Evolutionary conservation across 2,329 filamentous ascomycete species (phyloP).

Genomic region (Sordariomycetes sp.): DNA sequence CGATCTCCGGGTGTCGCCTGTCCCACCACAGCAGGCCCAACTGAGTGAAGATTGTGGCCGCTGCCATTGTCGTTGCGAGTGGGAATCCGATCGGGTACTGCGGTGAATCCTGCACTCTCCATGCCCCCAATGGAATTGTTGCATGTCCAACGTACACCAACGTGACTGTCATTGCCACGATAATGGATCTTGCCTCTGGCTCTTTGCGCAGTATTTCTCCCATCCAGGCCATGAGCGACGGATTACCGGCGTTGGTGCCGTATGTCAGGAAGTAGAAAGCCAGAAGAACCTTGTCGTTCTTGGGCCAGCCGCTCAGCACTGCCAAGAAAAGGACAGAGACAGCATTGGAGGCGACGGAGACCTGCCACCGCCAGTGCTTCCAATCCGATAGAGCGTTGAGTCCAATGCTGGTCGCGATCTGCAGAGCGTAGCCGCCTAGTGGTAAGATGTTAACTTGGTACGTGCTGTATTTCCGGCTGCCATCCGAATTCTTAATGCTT

Average conservation of each 20-base stretch:
- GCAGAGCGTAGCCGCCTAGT: conserved; percentile 18
- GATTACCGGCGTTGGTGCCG: conserved; percentile 20
- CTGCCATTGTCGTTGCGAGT: conserved; percentile 20
- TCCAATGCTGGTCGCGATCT: conserved; percentile 23
- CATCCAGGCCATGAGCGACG: conserved; percentile 25
- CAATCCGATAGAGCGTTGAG: conserved; percentile 25
- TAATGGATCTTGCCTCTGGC: conserved; percentile 23
- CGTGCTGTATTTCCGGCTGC: conserved; percentile 15
- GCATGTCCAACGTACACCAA: conserved; percentile 27
- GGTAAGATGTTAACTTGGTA: conserved; percentile 22
- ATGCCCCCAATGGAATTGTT: conserved; percentile 25
- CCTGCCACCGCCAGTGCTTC: conserved; percentile 29
- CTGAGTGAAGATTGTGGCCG: conserved; percentile 19
- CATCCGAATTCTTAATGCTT: conserved; percentile 14
- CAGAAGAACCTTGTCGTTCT: conserved; percentile 19
- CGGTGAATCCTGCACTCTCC: conserved; percentile 22
- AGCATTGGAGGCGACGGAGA: conserved; percentile 18
- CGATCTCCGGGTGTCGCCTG: conserved; percentile 11
- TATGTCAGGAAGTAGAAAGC: conserved; percentile 26
- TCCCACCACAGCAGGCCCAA: conserved; percentile 21
- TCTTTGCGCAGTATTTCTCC: conserved; percentile 22
- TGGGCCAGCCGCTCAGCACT: conserved; percentile 22
- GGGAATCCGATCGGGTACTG: conserved; percentile 26
- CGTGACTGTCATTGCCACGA: conserved; percentile 26
- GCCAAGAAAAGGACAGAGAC: conserved; percentile 19